Percentiles rank a stretch among this genome's conserved stretches.
These are phyloP conservation scores for Globisporangium nunn DNA, from an alignment of 352 stramenopile genomes.

Conservation along the genomic window DNA sequence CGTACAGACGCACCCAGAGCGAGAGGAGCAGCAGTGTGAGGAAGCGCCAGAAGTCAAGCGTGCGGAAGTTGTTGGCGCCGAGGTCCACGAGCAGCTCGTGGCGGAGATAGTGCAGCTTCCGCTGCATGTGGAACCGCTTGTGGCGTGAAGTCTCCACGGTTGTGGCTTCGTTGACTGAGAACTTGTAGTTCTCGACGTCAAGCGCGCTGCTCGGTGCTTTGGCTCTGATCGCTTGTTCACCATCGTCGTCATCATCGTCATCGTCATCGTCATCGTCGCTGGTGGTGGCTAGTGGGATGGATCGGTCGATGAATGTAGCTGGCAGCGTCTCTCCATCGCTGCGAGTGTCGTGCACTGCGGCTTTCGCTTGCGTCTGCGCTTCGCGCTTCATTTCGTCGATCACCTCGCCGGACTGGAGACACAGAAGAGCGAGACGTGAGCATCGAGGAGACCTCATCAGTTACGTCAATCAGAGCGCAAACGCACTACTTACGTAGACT, in stretches of 20 bases:
- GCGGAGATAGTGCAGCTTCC: slow-evolving; percentile 75
- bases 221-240: not conserved
- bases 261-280: slow-evolving; percentile 1
- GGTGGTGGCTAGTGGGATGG: not conserved
- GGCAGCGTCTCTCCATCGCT: not conserved
- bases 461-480: too few species aligned
- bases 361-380: not conserved
- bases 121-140: slow-evolving; percentile 44
- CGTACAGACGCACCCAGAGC: slow-evolving; percentile 85
- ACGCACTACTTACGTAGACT: slow-evolving; percentile 23
- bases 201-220: not conserved
- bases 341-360: not conserved
- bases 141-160: slow-evolving; percentile 45
- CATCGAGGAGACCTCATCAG: not conserved
- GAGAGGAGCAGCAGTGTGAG: slow-evolving; percentile 48
- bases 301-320: too few species aligned
- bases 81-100: slow-evolving; percentile 82
- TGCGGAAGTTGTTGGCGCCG: slow-evolving; percentile 32
- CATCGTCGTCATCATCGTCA: not conserved
- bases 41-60: slow-evolving; percentile 78
- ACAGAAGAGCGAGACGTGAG: not conserved
- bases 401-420: slow-evolving; percentile 7
- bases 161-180: slow-evolving; percentile 39
- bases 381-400: slow-evolving; percentile 4
- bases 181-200: slow-evolving; percentile 44